phyloP scores from a whole-genome alignment of 1,284 basidiomycete genomes.

The Ceraceosorus guamensis region DNA sequence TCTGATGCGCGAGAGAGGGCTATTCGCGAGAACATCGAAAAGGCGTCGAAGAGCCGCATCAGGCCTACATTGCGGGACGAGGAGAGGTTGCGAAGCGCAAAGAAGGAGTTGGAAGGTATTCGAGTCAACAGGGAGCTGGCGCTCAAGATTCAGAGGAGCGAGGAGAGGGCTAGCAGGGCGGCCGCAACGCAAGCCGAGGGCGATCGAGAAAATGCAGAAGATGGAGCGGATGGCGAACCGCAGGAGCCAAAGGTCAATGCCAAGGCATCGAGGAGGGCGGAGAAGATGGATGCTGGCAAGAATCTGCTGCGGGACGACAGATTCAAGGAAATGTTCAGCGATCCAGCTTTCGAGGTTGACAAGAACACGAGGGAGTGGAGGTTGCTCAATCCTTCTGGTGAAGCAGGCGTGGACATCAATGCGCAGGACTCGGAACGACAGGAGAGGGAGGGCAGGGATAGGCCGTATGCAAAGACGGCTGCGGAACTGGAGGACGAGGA shows the following conservation, averaged over 20 bases:
- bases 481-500: conserved; percentile 86
- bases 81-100: conserved; percentile 1
- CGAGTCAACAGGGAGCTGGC: conserved; percentile 91
- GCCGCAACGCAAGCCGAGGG: conserved; percentile 7
- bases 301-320: conserved; percentile 73
- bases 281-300: conserved; percentile 47
- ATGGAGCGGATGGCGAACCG: conserved; percentile 38
- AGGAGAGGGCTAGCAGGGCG: conserved; percentile 18
- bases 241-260: conserved; percentile 50
- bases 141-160: conserved; percentile 68
- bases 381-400: conserved; percentile 67
- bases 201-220: no score
- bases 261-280: conserved; percentile 49
- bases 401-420: conserved; percentile 4
- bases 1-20: conserved; percentile 83
- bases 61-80: conserved; percentile 56
- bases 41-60: conserved; percentile 86
- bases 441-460: conserved; percentile 47
- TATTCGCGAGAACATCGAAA: conserved; percentile 81
- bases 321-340: conserved; percentile 83
- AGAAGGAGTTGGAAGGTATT: conserved; percentile 47
- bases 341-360: conserved; percentile 91
- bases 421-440: conserved; percentile 9
- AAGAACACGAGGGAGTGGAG: conserved; percentile 77
- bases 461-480: conserved; percentile 62